Percentiles rank a stretch among this genome's conserved stretches.
phyloP scores from a whole-genome alignment of 495 filamentous ascomycete genomes.

The Friedmanniomyces endolithicus region DNA sequence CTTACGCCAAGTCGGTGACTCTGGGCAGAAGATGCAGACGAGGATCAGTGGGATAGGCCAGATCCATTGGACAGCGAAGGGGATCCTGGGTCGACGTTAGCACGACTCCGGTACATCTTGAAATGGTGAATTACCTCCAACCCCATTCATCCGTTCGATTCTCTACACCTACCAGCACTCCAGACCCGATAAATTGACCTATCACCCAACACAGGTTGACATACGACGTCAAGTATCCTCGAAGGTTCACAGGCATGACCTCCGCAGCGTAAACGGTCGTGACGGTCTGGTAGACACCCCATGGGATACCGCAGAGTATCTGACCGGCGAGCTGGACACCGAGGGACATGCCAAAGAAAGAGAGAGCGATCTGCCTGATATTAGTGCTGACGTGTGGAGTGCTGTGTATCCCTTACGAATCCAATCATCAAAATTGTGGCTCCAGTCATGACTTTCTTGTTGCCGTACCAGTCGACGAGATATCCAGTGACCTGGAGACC shows the following conservation, averaged over 20 bases:
- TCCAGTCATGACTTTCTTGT: constrained; percentile 22
- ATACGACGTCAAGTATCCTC: constrained; percentile 19
- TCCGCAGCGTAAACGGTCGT: constrained; percentile 15
- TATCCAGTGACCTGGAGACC: constrained; percentile 35
- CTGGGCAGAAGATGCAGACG: constrained; percentile 19
- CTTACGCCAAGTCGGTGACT: constrained; percentile 23
- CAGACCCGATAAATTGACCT: constrained; percentile 25
- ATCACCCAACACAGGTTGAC: constrained; percentile 27
- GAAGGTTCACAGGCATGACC: constrained; percentile 19
- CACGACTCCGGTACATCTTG: not conserved
- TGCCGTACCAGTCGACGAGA: constrained; percentile 22
- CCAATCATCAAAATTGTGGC: constrained; percentile 25
- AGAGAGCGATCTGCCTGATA: constrained; percentile 20
- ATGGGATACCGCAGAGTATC: constrained; percentile 63
- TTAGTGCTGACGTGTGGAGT: not conserved
- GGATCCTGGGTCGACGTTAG: constrained; percentile 16
- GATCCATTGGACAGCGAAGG: constrained; percentile 28
- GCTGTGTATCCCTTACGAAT: not conserved
- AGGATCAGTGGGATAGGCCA: constrained; percentile 25
- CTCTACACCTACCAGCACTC: constrained; percentile 21
- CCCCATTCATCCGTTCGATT: constrained; percentile 21
- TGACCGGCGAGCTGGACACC: constrained; percentile 32
- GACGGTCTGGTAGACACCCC: constrained; percentile 39
- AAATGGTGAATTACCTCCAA: constrained; percentile 4
- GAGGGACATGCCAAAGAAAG: constrained; percentile 24